Evolutionary conservation across 805 yeast genomes (phyloP).

Genomic region (Kuraishia ogatae): DNA sequence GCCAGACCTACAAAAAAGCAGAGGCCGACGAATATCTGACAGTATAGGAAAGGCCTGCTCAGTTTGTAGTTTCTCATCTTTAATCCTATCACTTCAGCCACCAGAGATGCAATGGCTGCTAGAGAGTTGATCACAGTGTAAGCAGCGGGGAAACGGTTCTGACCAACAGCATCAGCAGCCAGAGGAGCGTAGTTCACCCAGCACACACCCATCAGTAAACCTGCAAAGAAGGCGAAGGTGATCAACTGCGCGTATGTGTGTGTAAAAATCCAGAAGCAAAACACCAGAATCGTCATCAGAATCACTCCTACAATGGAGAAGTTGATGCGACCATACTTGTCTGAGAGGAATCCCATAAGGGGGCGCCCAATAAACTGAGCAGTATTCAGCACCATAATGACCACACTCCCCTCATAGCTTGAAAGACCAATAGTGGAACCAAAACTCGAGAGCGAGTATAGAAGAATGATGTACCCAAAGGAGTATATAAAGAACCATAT

Average conservation of each 20-base stretch:
- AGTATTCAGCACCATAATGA: conserved; percentile 36
- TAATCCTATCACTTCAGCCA: conserved; percentile 21
- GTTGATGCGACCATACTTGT: conserved; percentile 37
- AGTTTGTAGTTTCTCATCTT: conserved; percentile 11
- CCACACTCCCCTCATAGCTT: conserved; percentile 30
- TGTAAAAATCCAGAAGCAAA: conserved; percentile 34
- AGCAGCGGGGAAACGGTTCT: conserved; percentile 19
- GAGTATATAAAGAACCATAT: conserved; percentile 24
- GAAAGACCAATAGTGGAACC: conserved; percentile 38
- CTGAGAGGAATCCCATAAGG: conserved; percentile 33
- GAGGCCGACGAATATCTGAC: conserved; percentile 53
- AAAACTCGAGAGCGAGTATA: conserved; percentile 39
- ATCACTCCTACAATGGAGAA: conserved; percentile 27
- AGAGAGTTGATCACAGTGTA: conserved; percentile 18
- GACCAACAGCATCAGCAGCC: conserved; percentile 19
- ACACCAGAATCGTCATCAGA: conserved; percentile 27
- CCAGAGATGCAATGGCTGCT: conserved; percentile 18
- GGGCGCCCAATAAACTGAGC: conserved; percentile 44
- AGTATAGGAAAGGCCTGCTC: conserved; percentile 39
- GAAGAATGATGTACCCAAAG: conserved; percentile 32
- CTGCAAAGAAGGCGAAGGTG: conserved; percentile 33
- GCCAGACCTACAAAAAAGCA: conserved; percentile 34
- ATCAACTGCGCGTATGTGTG: conserved; percentile 26
- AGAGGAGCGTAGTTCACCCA: conserved; percentile 19
- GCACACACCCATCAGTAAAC: conserved; percentile 37